Evolutionary conservation across 1,139 yeast genomes (phyloP).

Genomic region (Blastobotrys serpentis): DNA sequence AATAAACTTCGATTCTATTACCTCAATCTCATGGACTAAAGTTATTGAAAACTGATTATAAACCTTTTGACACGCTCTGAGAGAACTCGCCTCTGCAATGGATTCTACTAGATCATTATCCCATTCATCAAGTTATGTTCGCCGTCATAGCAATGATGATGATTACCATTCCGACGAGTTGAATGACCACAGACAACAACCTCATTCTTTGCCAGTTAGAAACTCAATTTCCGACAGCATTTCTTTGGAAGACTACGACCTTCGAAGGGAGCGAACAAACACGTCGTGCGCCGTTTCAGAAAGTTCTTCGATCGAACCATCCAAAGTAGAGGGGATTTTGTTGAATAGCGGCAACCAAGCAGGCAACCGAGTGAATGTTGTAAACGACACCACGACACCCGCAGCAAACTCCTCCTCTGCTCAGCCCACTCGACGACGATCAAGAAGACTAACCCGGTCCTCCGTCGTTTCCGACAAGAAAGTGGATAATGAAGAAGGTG

Average conservation of each 20-base stretch:
- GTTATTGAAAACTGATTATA: conserved; percentile 1
- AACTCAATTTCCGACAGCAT: conserved; percentile 14
- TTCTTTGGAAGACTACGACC: conserved; percentile 13
- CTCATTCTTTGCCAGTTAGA: conserved; percentile 34
- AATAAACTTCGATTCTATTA: neutral
- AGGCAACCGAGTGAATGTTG: neutral
- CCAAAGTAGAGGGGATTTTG: conserved; percentile 22
- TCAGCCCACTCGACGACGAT: conserved; percentile 15
- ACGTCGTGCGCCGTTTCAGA: conserved; percentile 31
- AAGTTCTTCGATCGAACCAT: conserved; percentile 21
- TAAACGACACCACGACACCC: conserved; percentile 8
- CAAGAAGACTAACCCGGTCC: conserved; percentile 27
- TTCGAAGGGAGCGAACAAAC: conserved; percentile 19
- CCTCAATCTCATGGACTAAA: conserved; percentile 1
- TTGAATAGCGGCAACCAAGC: conserved; percentile 15
- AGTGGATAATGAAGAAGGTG: conserved; percentile 19
- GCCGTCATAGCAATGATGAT: conserved; percentile 6
- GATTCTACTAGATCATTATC: conserved; percentile 18
- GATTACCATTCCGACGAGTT: conserved; percentile 25
- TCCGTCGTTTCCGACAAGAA: conserved; percentile 22
- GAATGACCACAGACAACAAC: conserved; percentile 37
- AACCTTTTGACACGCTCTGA: neutral
- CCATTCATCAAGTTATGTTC: conserved; percentile 10
- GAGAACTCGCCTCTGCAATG: conserved; percentile 9
- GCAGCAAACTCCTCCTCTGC: neutral